Evolutionary conservation across 805 yeast genomes (phyloP).

Genomic region (Yamadazyma olivae): DNA sequence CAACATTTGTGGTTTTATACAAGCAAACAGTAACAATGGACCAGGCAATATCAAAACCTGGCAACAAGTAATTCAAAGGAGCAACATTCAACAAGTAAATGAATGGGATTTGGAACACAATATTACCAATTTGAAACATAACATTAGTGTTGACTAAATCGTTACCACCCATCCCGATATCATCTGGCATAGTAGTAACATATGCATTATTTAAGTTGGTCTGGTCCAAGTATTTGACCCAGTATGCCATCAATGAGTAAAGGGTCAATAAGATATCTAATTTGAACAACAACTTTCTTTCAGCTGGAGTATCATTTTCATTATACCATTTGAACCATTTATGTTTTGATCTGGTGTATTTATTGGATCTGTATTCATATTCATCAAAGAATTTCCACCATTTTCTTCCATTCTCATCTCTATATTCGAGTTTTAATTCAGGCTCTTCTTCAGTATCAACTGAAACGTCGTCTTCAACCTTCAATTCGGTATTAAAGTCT

Average conservation of each 20-base stretch:
- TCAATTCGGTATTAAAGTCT: conserved; percentile 4
- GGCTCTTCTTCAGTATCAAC: conserved; percentile 4
- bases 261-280: conserved; percentile 31
- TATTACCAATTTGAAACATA: conserved; percentile 56
- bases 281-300: conserved; percentile 26
- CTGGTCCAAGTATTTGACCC: conserved; percentile 66
- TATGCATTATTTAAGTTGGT: conserved; percentile 64
- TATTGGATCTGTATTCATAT: conserved; percentile 53
- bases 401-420: conserved; percentile 31
- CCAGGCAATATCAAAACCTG: conserved; percentile 63
- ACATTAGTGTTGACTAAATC: conserved; percentile 61
- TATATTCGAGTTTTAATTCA: conserved; percentile 19
- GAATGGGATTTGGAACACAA: conserved; percentile 62
- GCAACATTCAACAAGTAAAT: conserved; percentile 52
- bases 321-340: conserved; percentile 46
- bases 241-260: conserved; percentile 44
- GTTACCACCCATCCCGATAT: conserved; percentile 55
- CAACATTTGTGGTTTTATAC: conserved; percentile 46
- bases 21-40: conserved; percentile 59
- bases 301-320: conserved; percentile 42
- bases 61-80: conserved; percentile 53
- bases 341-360: conserved; percentile 22
- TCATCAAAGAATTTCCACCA: conserved; percentile 48
- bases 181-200: conserved; percentile 60
- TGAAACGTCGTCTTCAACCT: background rate